phyloP scores from a whole-genome alignment of 805 yeast genomes.

The Wickerhamiella slavikovae region DNA sequence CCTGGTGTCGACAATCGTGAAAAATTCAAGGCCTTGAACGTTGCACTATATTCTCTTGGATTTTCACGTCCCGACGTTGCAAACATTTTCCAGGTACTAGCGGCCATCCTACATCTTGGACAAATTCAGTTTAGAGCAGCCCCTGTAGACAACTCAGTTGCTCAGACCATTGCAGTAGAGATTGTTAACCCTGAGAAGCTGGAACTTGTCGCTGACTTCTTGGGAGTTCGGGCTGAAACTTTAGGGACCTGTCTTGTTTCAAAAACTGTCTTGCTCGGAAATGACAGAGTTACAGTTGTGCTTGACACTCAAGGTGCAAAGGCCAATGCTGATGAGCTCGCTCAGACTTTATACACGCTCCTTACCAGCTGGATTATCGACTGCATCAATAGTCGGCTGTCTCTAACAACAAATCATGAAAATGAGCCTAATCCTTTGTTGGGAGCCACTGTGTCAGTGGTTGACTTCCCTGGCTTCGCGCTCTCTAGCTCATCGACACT shows the following conservation, averaged over 20 bases:
- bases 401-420: constrained; percentile 9
- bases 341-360: constrained; percentile 22
- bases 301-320: constrained; percentile 23
- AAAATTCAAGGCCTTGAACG: constrained; percentile 26
- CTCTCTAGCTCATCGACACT: constrained; percentile 17
- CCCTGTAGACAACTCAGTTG: constrained; percentile 17
- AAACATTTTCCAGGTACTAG: constrained; percentile 27
- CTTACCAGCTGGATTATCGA: constrained; percentile 22
- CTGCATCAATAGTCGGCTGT: constrained; percentile 17
- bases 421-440: constrained; percentile 11
- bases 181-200: constrained; percentile 18
- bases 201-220: constrained; percentile 18
- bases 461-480: constrained; percentile 24
- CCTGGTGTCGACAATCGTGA: constrained; percentile 27
- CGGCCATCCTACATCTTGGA: constrained; percentile 25
- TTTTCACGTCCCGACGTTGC: constrained; percentile 27
- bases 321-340: constrained; percentile 22
- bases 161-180: constrained; percentile 19
- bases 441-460: constrained; percentile 18
- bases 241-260: constrained; percentile 19
- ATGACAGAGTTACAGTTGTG: constrained; percentile 23
- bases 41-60: constrained; percentile 30
- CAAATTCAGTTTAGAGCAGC: constrained; percentile 20
- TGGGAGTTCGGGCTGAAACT: constrained; percentile 21
- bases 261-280: constrained; percentile 19